phyloP scores from a whole-genome alignment of 768 basidiomycete species.

The Calvatia gigantea region DNA sequence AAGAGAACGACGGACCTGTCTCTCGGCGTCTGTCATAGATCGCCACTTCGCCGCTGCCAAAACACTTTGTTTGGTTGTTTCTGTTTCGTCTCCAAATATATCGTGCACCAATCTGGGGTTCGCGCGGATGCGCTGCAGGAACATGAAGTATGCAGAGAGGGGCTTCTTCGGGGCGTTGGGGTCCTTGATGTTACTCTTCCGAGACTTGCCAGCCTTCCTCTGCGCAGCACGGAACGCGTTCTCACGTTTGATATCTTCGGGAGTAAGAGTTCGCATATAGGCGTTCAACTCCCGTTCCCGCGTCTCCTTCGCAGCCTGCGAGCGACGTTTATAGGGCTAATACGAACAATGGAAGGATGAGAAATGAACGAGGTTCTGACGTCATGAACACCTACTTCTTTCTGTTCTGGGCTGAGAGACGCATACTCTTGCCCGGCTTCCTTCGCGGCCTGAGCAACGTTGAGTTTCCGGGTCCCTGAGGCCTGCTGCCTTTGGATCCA shows the following conservation, averaged over 20 bases:
- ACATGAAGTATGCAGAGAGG: conserved; percentile 92
- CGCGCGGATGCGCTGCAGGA: conserved; percentile 85
- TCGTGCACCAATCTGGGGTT: conserved; percentile 69
- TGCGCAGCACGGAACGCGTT: conserved; percentile 89
- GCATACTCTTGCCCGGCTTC: conserved; percentile 92
- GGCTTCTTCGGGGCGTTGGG: conserved; percentile 97
- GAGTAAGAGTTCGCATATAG: conserved; percentile 87
- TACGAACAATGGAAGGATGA: conserved; percentile 19
- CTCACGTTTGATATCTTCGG: conserved; percentile 93
- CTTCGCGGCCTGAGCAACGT: conserved; percentile 93
- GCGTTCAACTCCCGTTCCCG: conserved; percentile 78
- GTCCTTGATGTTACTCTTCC: conserved; percentile 94
- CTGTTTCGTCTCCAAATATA: conserved; percentile 86
- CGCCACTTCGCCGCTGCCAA: conserved; percentile 92
- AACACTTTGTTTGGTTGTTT: conserved; percentile 93
- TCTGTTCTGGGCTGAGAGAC: conserved; percentile 70
- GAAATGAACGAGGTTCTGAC: conserved; percentile 26
- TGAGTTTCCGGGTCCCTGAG: conserved; percentile 77
- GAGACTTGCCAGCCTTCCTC: conserved; percentile 88
- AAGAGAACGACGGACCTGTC: conserved; percentile 58
- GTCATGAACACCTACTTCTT: conserved; percentile 60
- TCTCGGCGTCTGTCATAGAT: conserved; percentile 88
- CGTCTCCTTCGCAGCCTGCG: conserved; percentile 79
- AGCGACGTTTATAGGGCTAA: conserved; percentile 84
- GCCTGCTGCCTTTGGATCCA: conserved; percentile 89